Conservation (phyloP, 441 rosid genomes). For the Adansonia rubrostipa region DNA sequence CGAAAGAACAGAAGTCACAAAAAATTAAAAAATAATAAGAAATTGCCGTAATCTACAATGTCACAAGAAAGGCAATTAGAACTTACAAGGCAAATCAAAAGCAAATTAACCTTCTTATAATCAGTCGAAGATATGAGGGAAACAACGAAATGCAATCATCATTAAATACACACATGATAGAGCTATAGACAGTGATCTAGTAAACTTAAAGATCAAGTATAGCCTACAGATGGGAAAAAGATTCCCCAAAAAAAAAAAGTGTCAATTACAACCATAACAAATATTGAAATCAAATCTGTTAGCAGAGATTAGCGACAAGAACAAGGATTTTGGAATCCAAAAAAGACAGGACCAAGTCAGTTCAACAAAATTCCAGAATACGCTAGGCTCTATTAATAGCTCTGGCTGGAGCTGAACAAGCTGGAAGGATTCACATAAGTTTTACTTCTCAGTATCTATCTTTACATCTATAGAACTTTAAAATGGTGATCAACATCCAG, state of each 20-base stretch:
- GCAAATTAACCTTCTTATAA: not conserved
- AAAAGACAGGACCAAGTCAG: not conserved
- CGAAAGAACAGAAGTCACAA: not conserved
- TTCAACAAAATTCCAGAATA: constrained; percentile 1
- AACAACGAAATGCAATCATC: not conserved
- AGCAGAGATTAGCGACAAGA: not conserved
- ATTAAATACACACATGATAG: constrained; percentile 6
- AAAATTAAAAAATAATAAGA: not conserved
- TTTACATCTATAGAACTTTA: not conserved
- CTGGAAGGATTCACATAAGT: not conserved
- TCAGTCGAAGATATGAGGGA: not conserved
- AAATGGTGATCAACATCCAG: constrained; percentile 4
- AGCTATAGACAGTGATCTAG: not conserved
- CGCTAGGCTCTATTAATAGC: constrained; percentile 11
- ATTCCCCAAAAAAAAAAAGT: not conserved
- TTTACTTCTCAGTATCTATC: not conserved
- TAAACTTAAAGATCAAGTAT: constrained; percentile 15
- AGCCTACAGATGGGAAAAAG: not conserved
- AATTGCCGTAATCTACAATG: constrained; percentile 18
- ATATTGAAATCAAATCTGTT: not conserved
- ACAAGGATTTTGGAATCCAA: not conserved
- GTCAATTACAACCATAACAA: not conserved
- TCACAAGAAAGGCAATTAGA: not conserved
- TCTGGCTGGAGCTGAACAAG: not conserved
- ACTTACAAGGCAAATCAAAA: not conserved